Percentiles rank a stretch among this genome's conserved stretches.
Conservation (phyloP, 805 yeast species). For the Candida awuae region DNA sequence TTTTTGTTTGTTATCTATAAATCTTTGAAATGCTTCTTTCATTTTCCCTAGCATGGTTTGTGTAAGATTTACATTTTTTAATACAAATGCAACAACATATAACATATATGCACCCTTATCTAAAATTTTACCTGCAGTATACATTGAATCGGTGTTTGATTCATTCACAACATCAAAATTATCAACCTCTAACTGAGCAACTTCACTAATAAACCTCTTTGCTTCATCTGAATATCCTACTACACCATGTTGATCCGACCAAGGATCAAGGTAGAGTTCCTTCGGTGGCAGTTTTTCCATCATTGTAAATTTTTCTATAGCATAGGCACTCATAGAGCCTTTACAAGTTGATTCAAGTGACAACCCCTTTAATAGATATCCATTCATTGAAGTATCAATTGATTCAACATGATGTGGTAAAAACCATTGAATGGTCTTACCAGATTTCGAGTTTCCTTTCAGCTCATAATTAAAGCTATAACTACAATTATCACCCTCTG, state of each 20-base stretch:
- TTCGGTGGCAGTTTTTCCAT: constrained; percentile 25
- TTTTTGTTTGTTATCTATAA: constrained; percentile 59
- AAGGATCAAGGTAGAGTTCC: constrained; percentile 44
- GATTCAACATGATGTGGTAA: constrained; percentile 46
- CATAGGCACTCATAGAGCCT: constrained; percentile 43
- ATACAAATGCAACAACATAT: constrained; percentile 59
- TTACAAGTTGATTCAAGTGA: constrained; percentile 45
- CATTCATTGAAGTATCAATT: constrained; percentile 16
- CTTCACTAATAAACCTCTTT: constrained; percentile 33
- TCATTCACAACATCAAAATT: constrained; percentile 46
- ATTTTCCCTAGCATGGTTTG: constrained; percentile 44
- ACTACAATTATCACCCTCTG: constrained; percentile 11
- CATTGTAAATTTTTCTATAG: constrained; percentile 28
- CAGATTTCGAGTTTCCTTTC: constrained; percentile 19
- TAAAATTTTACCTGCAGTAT: constrained; percentile 77
- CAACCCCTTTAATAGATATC: constrained; percentile 22
- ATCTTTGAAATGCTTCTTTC: constrained; percentile 62
- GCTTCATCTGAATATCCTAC: constrained; percentile 30
- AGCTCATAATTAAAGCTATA: constrained; percentile 37
- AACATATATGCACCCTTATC: constrained; percentile 88
- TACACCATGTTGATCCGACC: constrained; percentile 42
- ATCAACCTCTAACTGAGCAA: constrained; percentile 45
- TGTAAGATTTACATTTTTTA: constrained; percentile 50
- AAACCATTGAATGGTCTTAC: constrained; percentile 35
- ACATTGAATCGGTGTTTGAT: constrained; percentile 77